A percentile compares a stretch with the other conserved stretches of the same genome.
Conservation (phyloP, 495 filamentous ascomycete species). For the Pseudoneurospora amorphoporcata region DNA sequence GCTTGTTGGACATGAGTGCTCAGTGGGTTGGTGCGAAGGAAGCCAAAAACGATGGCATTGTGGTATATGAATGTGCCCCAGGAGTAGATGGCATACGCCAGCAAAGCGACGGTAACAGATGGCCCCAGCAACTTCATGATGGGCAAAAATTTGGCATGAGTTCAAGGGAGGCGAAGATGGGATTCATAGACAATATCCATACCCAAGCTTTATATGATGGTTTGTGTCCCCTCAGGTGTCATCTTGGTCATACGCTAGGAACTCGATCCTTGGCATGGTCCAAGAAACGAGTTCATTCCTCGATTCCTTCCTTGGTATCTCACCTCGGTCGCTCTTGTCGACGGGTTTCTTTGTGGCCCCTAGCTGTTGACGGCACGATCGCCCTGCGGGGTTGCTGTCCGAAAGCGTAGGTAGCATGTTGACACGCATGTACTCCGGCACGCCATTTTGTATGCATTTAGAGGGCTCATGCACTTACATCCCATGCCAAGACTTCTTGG, state of each 20-base stretch:
- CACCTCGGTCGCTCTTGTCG: neutral
- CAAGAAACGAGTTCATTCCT: neutral
- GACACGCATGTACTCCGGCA: neutral
- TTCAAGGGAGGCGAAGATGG: neutral
- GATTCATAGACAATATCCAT: neutral
- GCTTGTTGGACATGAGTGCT: constrained; percentile 7
- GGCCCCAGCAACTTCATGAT: constrained; percentile 10
- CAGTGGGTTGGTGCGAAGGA: constrained; percentile 13
- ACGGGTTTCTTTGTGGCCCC: neutral
- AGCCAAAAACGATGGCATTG: constrained; percentile 11
- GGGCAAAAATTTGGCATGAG: neutral
- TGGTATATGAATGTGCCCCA: constrained; percentile 4
- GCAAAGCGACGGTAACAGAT: constrained; percentile 11
- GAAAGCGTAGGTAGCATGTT: neutral
- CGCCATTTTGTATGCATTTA: no score
- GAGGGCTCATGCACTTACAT: no score
- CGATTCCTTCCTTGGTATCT: neutral
- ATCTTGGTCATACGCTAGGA: neutral
- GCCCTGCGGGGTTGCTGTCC: neutral
- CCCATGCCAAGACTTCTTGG: no score
- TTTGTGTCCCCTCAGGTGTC: neutral
- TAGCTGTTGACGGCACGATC: neutral
- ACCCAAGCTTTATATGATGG: neutral
- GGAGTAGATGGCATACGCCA: constrained; percentile 11
- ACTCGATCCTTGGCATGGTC: neutral